Evolutionary conservation across 2,329 filamentous ascomycete genomes (phyloP).

Genomic region (Paradendryphiella salina): DNA sequence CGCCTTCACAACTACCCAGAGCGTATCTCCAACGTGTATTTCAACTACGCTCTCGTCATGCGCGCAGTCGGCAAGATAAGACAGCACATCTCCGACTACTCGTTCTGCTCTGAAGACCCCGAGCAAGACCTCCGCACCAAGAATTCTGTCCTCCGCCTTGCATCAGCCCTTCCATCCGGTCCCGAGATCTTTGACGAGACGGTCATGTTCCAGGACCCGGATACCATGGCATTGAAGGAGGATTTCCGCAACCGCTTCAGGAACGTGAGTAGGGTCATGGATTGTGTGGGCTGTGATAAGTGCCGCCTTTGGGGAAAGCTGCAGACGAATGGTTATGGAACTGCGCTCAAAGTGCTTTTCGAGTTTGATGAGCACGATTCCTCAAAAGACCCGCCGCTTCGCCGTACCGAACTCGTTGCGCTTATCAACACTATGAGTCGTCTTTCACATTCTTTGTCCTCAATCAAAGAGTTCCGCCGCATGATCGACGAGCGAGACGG

Average conservation of each 20-base stretch:
- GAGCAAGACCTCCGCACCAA: constrained; percentile 79
- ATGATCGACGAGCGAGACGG: constrained; percentile 52
- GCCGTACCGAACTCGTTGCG: constrained; percentile 89
- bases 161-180: constrained; percentile 66
- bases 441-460: constrained; percentile 76
- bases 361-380: constrained; percentile 76
- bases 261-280: constrained; percentile 96
- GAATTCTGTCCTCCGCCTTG: constrained; percentile 76
- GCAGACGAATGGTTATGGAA: constrained; percentile 91
- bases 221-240: constrained; percentile 81
- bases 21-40: constrained; percentile 95
- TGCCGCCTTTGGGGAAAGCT: constrained; percentile 97
- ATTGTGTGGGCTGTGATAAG: constrained; percentile 98
- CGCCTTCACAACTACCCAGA: constrained; percentile 86
- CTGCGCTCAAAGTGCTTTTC: constrained; percentile 92
- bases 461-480: constrained; percentile 71
- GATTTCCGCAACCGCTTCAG: constrained; percentile 97
- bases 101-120: constrained; percentile 86
- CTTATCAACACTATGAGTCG: constrained; percentile 92
- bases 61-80: constrained; percentile 89
- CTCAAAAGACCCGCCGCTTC: constrained; percentile 68
- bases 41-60: constrained; percentile 96
- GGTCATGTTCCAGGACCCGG: constrained; percentile 81
- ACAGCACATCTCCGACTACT: constrained; percentile 79
- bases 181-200: constrained; percentile 89